Evolutionary conservation across 805 yeast genomes (phyloP), one percentile per base, ranked within the genome.

Genomic region (Diddensiella transvaalensis): DNA sequence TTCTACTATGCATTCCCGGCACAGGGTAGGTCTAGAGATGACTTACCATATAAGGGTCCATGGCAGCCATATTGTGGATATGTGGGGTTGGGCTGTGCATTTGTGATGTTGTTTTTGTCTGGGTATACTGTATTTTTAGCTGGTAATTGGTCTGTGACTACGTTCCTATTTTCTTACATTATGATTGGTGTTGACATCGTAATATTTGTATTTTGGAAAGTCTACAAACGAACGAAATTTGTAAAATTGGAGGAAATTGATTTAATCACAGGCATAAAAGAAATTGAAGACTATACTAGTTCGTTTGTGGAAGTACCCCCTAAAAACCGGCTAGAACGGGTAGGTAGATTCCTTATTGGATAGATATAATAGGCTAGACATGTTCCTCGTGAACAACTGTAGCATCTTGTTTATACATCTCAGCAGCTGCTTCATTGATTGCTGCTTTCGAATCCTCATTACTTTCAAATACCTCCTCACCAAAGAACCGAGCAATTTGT

Each of bases 31-130:
- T 71, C 82, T 22, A 71, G 95, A 60, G 81, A 82, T 57, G 73
- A 76, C 8, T 72, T 87, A 49, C 93, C 95, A 6, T 87, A 75
- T 73, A 84, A 82, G 64, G 90, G 93, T 5, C 61, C 60, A n/a
- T 72, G 74, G 48, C 83, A 82, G 81, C 93, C 95, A 2, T 76
- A 63, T 53, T 66, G 71, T 51, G 86, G 90, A 1, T 81, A 79
- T 66, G 83, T 84, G 58, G 78, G 88, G 2, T 66, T 78, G 3
- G 66, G 73, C 46, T 71, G 77, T 55, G 72, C 83, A 54, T 63
- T 73, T 11, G 54, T 83, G 23, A 76, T 87, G 60, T 76, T 78
- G 22, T 72, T 86, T 52, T 72, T 87, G 52, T 90, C 87, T 66
- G 95, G 95, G 33, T 87, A 76, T 64, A 65, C 75, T 1, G 77